Evolutionary conservation across 768 basidiomycete species (phyloP).

Genomic region (Lentinula guzmanii): DNA sequence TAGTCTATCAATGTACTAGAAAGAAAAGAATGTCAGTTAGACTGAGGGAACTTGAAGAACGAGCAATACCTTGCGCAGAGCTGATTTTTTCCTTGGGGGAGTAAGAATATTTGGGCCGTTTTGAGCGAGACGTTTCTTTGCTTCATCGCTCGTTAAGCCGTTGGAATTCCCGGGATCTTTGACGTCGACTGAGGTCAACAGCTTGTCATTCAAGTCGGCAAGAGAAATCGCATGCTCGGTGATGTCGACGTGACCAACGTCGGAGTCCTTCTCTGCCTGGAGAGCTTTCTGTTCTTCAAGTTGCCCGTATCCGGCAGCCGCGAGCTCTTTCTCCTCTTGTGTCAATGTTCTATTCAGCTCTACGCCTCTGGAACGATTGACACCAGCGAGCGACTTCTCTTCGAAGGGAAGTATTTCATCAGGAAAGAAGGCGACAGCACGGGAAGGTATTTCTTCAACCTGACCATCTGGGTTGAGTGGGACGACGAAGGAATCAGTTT

Average conservation of each 20-base stretch:
- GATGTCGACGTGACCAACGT: conserved; percentile 47
- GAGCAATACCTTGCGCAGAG: conserved; percentile 48
- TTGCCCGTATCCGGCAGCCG: conserved; percentile 65
- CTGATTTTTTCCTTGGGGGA: conserved; percentile 62
- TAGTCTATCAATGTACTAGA: conserved; percentile 58
- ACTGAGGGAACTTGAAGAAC: conserved; percentile 8
- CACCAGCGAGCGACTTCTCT: conserved; percentile 26
- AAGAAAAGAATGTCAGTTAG: background rate
- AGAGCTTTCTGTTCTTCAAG: conserved; percentile 39
- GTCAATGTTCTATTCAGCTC: conserved; percentile 60
- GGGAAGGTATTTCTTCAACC: conserved; percentile 25
- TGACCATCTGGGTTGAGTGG: conserved; percentile 17
- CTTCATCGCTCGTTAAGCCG: conserved; percentile 49
- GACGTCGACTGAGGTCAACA: conserved; percentile 45
- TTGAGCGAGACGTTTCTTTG: conserved; percentile 42
- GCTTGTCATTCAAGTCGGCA: conserved; percentile 27
- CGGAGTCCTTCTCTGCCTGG: conserved; percentile 18
- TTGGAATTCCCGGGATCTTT: conserved; percentile 45
- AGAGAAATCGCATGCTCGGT: conserved; percentile 47
- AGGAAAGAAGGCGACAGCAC: conserved; percentile 46
- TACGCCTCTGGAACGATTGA: conserved; percentile 42
- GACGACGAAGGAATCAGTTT: background rate
- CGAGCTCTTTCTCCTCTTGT: conserved; percentile 61
- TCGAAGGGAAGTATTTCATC: conserved; percentile 27
- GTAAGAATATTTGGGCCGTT: conserved; percentile 62